phyloP scores from a whole-genome alignment of 2,329 filamentous ascomycete species.

The Fusarium dimerum region DNA sequence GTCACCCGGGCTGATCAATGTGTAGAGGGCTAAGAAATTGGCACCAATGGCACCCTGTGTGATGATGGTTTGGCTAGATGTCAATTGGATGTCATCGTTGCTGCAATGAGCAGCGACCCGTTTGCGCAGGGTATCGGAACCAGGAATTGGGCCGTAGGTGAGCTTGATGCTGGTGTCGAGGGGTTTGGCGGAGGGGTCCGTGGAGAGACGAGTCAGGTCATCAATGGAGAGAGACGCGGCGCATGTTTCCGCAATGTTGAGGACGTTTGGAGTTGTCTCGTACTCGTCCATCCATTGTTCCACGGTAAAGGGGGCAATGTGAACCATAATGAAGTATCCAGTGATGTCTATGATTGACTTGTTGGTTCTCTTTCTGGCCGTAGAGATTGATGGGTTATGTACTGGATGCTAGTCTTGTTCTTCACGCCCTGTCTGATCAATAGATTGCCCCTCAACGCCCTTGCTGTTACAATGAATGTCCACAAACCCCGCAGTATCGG shows the following conservation, averaged over 20 bases:
- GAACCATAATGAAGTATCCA: conserved; percentile 45
- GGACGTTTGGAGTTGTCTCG: conserved; percentile 54
- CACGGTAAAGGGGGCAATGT: conserved; percentile 64
- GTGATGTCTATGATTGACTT: no score
- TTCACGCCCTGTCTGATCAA: no score
- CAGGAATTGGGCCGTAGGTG: conserved; percentile 73
- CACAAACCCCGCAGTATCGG: no score
- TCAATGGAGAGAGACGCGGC: conserved; percentile 73
- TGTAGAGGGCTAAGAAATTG: conserved; percentile 80
- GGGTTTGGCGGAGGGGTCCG: conserved; percentile 48
- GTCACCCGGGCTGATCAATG: conserved; percentile 70
- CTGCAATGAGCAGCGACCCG: conserved; percentile 68
- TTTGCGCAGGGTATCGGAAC: conserved; percentile 62
- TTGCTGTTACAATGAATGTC: no score
- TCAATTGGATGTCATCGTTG: conserved; percentile 48
- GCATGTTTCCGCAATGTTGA: conserved; percentile 81
- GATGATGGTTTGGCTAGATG: conserved; percentile 67
- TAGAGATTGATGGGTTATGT: no score
- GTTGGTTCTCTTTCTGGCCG: no score
- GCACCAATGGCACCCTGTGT: conserved; percentile 80
- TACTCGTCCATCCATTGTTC: conserved; percentile 71
- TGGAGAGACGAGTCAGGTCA: conserved; percentile 61
- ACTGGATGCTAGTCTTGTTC: no score
- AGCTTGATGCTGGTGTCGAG: conserved; percentile 57
- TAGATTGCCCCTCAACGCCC: no score